Evolutionary conservation across 805 yeast genomes (phyloP).

Genomic region (Candida yuanshanica): DNA sequence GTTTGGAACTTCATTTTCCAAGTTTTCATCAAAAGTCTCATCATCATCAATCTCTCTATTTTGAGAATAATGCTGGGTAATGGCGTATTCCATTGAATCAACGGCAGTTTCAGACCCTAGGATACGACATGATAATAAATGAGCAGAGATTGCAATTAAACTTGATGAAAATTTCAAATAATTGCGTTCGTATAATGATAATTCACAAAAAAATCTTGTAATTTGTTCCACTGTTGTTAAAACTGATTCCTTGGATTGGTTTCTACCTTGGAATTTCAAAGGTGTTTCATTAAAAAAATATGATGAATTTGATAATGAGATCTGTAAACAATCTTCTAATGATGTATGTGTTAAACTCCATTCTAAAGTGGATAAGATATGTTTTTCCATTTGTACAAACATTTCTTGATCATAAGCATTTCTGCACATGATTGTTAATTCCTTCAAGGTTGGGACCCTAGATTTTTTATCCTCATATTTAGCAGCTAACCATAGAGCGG

Average conservation of each 20-base stretch:
- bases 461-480: conserved; percentile 66
- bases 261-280: conserved; percentile 12
- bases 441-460: conserved; percentile 59
- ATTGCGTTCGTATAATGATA: conserved; percentile 44
- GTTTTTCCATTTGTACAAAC: conserved; percentile 77
- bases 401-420: conserved; percentile 54
- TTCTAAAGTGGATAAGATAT: conserved; percentile 61
- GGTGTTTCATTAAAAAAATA: conserved; percentile 16
- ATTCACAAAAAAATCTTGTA: conserved; percentile 48
- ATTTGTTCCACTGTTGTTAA: conserved; percentile 20
- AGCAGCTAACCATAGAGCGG: conserved; percentile 85
- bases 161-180: conserved; percentile 42
- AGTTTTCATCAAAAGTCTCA: conserved; percentile 21
- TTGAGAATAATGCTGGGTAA: conserved; percentile 7
- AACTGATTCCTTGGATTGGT: conserved; percentile 10
- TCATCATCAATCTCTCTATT: conserved; percentile 18
- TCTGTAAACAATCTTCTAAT: conserved; percentile 24
- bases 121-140: conserved; percentile 46
- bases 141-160: conserved; percentile 43
- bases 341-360: conserved; percentile 42
- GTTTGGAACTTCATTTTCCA: conserved; percentile 21
- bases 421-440: conserved; percentile 61
- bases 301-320: conserved; percentile 11
- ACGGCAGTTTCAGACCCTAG: conserved; percentile 27
- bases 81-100: conserved; percentile 15